Evolutionary conservation across 2,329 filamentous ascomycete species (phyloP).

Genomic region (Microdochium nivale): DNA sequence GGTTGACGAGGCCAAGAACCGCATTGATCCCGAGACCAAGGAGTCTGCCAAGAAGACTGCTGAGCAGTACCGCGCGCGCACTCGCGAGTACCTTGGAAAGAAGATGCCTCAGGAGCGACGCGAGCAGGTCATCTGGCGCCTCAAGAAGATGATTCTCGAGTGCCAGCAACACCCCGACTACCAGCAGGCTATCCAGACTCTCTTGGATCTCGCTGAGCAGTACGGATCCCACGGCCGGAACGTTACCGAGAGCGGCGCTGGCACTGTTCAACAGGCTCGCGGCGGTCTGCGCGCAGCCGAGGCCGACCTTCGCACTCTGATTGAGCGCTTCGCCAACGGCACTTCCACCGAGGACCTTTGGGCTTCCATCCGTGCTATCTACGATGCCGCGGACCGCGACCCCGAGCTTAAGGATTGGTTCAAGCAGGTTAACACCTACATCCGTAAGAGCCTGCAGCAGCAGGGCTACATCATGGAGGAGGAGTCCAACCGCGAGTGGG

Average conservation of each 20-base stretch:
- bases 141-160: conserved; percentile 97
- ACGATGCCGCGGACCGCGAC: conserved; percentile 78
- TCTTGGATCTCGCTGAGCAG: conserved; percentile 75
- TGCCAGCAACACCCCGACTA: conserved; percentile 95
- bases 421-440: conserved; percentile 64
- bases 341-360: conserved; percentile 85
- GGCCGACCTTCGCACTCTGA: conserved; percentile 71
- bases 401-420: conserved; percentile 87
- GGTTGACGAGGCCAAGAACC: conserved; percentile 50
- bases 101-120: conserved; percentile 92
- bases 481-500: conserved; percentile 70
- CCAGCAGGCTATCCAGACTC: conserved; percentile 79
- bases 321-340: conserved; percentile 93
- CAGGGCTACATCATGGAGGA: conserved; percentile 89
- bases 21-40: conserved; percentile 39
- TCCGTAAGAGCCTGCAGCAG: conserved; percentile 77
- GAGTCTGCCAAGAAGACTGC: conserved; percentile 31
- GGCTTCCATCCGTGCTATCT: conserved; percentile 76
- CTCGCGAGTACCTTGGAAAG: conserved; percentile 67
- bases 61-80: conserved; percentile 26
- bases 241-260: conserved; percentile 54
- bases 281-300: conserved; percentile 63
- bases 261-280: conserved; percentile 66
- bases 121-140: conserved; percentile 81
- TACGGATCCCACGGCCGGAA: conserved; percentile 70